These are phyloP conservation scores for Debaryomyces fabryi DNA, from an alignment of 1,139 yeast species.

Conservation along the genomic window DNA sequence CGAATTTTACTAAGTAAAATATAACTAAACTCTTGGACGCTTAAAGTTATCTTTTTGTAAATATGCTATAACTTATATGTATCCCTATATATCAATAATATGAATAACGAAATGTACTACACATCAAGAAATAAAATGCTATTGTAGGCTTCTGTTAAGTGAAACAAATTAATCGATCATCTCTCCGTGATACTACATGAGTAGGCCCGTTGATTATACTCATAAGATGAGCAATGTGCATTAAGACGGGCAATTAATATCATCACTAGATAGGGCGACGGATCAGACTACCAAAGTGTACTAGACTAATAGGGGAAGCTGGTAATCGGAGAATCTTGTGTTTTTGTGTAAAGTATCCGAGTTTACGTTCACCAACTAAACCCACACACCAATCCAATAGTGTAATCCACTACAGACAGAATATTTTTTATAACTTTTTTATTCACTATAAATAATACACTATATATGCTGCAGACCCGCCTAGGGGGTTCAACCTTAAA, in stretches of 20 bases:
- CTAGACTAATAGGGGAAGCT: neutral
- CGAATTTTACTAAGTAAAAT: slow-evolving; percentile 52
- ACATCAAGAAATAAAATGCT: neutral
- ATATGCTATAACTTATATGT: neutral
- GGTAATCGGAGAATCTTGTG: too few species aligned
- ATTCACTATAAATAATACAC: neutral
- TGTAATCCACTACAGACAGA: neutral
- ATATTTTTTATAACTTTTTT: neutral
- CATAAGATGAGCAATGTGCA: neutral
- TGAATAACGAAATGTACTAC: neutral
- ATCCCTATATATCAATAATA: neutral
- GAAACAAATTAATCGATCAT: neutral
- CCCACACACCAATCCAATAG: neutral
- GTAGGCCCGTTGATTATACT: neutral
- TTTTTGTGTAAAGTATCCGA: neutral
- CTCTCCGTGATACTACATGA: neutral
- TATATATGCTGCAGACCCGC: neutral
- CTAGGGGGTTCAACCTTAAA: neutral
- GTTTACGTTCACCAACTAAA: neutral
- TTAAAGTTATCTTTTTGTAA: neutral
- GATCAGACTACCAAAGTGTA: neutral
- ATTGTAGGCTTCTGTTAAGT: neutral
- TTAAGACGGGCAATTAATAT: neutral
- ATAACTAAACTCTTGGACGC: neutral
- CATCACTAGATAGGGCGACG: neutral